Evolutionary conservation across 108 stramenopile species (phyloP).

Genomic region (Cyclotella distinguenda): DNA sequence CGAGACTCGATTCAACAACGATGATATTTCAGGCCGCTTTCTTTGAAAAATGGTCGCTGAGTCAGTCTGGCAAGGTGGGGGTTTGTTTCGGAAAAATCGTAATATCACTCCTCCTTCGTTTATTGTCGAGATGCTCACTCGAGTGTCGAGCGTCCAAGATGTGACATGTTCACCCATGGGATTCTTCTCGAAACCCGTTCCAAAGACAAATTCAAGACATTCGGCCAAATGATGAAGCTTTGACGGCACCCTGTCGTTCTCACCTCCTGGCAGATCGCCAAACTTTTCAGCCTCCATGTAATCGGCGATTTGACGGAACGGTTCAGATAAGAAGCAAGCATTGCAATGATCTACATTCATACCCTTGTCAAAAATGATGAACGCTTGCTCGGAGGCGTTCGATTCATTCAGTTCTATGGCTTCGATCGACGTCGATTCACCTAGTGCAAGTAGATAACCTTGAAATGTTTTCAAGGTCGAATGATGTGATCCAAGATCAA

Average conservation of each 20-base stretch:
- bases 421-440: conserved; percentile 16
- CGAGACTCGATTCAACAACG: conserved; percentile 32
- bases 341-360: conserved; percentile 39
- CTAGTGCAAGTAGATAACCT: conserved; percentile 22
- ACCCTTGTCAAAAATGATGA: conserved; percentile 26
- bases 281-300: conserved; percentile 19
- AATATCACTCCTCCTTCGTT: conserved; percentile 8
- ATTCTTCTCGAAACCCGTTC: conserved; percentile 6
- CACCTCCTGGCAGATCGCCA: background rate
- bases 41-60: background rate
- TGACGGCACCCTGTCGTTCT: background rate
- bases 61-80: background rate
- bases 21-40: conserved; percentile 3
- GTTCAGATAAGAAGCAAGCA: conserved; percentile 22
- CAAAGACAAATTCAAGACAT: conserved; percentile 23
- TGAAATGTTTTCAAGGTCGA: conserved; percentile 25
- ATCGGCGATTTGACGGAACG: conserved; percentile 28
- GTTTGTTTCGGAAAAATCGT: conserved; percentile 7
- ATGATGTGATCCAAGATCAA: conserved; percentile 21
- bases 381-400: conserved; percentile 17
- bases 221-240: conserved; percentile 26
- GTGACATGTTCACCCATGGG: background rate
- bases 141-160: background rate
- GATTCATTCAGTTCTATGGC: conserved; percentile 17
- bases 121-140: conserved; percentile 16